Evolutionary conservation across 257 asterid genomes (phyloP).

Genomic region (Asclepias syriaca): DNA sequence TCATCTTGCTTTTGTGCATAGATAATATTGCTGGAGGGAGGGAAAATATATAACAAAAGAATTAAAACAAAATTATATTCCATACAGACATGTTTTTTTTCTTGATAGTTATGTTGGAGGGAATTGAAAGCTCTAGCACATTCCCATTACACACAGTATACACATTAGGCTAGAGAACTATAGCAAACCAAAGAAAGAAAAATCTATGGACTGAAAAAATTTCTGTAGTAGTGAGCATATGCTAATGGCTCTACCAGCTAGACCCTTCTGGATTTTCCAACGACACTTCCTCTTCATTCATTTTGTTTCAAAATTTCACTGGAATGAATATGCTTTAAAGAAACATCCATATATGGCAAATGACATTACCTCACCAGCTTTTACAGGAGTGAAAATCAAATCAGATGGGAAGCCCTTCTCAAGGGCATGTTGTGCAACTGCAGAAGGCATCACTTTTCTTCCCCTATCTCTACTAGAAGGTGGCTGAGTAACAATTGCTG

Average conservation of each 20-base stretch:
- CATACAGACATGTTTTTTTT: not conserved
- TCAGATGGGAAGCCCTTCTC: constrained; percentile 70
- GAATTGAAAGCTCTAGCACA: not conserved
- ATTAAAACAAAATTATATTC: not conserved
- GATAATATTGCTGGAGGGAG: not conserved
- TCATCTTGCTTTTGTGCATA: not conserved
- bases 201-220: not conserved
- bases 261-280: not conserved
- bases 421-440: constrained; percentile 85
- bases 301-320: not conserved
- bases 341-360: not conserved
- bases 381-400: constrained; percentile 69
- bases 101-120: not conserved
- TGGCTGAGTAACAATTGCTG: constrained; percentile 91
- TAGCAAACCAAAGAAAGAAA: not conserved
- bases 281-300: not conserved
- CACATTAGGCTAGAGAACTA: not conserved
- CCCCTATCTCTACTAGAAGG: constrained; percentile 91
- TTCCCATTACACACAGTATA: not conserved
- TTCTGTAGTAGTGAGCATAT: not conserved
- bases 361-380: constrained; percentile 77
- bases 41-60: not conserved
- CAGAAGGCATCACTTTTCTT: constrained; percentile 83
- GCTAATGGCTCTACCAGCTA: not conserved
- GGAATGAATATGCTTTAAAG: not conserved